phyloP scores from a whole-genome alignment of 2,329 filamentous ascomycete species.

The Fusarium mexicanum region DNA sequence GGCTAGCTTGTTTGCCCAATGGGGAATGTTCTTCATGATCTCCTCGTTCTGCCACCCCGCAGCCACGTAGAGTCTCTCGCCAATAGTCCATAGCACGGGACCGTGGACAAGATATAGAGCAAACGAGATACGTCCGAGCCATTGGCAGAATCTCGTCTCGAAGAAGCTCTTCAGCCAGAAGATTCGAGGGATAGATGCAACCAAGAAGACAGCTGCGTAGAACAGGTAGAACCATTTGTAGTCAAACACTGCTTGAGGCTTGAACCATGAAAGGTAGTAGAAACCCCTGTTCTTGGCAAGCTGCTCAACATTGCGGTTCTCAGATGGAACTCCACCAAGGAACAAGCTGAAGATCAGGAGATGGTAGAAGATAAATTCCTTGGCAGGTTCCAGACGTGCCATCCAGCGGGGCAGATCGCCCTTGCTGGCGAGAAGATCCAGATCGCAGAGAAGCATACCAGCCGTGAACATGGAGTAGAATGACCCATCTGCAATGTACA shows the following conservation, averaged over 20 bases:
- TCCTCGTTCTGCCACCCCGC: conserved; percentile 63
- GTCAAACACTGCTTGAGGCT: conserved; percentile 72
- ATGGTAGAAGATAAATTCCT: conserved; percentile 61
- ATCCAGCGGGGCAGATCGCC: conserved; percentile 63
- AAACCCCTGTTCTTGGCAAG: conserved; percentile 67
- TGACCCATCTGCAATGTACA: conserved; percentile 73
- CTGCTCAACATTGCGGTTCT: conserved; percentile 56
- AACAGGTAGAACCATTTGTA: conserved; percentile 76
- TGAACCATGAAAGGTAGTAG: conserved; percentile 68
- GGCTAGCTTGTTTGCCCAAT: conserved; percentile 66
- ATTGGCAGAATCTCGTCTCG: conserved; percentile 67
- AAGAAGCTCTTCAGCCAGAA: conserved; percentile 67
- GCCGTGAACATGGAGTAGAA: conserved; percentile 68
- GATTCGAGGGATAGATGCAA: conserved; percentile 67
- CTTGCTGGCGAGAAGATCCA: conserved; percentile 64
- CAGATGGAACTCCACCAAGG: conserved; percentile 69
- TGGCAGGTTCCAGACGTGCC: conserved; percentile 56
- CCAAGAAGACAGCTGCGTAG: conserved; percentile 65
- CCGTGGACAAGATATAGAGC: conserved; percentile 73
- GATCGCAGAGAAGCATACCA: conserved; percentile 70
- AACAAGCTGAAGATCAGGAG: conserved; percentile 63
- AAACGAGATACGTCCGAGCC: conserved; percentile 70
- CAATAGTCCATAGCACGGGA: conserved; percentile 66
- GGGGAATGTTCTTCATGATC: conserved; percentile 60
- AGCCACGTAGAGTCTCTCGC: conserved; percentile 71